Base-by-base conservation (phyloP, 1,139 yeast species). In the Kurtzmaniella natalensis region DNA sequence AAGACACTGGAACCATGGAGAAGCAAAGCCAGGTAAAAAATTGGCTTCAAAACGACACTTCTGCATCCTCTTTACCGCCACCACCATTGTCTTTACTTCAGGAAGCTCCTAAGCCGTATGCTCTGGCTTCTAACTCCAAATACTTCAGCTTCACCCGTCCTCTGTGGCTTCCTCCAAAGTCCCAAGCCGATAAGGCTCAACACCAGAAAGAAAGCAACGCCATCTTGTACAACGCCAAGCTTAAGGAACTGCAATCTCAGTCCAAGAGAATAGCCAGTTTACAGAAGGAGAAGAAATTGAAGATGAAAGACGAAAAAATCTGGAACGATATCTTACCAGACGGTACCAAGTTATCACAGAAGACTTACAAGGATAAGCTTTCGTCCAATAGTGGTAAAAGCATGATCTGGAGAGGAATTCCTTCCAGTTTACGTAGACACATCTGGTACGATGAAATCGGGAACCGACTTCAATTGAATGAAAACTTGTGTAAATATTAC, bases 351-450 rank as follows among this genome's bases (percentile, higher is more conserved):
- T 8, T n/a, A 13, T 34, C 38, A 37, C 31, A 35, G 15, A 34
- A 37, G 25, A 42, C 44, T 31, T 64, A 66, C 38, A 50, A 53
- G 18, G 40, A 48, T 7, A 57, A 59, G 28, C 48, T 72, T 7
- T 53, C 56, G 33, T 47, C 59, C 9, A 59, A 27, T 4, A 25
- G 27, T 9, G 37, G 48, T 14, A 61, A 79, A 34, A 79, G 76
- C 36, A 57, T 78, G 37, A 78, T 81, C 73, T 81, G 87, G 86
- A 58, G 84, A 34, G 86, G 86, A 2, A 55, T 81, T 1, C 81
- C 86, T 3, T 37, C 57, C n/a, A 43, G 43, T 1, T 50, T 68
- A 14, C 58, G 89, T 30, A 54, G 63, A 6, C 53, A 53, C 10
- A 60, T 80, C 4, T 81, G 89, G 89, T 54, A 58, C 41, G 53